Base-by-base conservation (phyloP, 768 basidiomycete genomes). In the Pleurotus eryngii region DNA sequence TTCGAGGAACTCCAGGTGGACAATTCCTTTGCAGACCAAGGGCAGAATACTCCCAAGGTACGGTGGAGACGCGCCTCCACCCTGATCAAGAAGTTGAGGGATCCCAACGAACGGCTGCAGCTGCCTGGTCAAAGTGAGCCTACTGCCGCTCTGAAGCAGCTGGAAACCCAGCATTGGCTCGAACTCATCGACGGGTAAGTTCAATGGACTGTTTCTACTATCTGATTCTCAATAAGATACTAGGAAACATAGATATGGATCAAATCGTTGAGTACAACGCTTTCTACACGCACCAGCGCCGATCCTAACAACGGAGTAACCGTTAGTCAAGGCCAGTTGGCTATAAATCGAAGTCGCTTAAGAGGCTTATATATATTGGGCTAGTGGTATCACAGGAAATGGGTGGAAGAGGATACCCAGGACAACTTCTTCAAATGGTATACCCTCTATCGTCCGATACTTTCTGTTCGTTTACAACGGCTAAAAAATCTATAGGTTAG, bases 401-500 rank as follows among this genome's bases (percentile, higher is more conserved):
- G 87, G 87, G 72, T 79, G 57, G 73, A 79, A 49, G 77, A 76
- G 6, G 80, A 86, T 58, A 86, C 86, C 0, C 64, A 61, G 26
- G 85, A 88, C 56, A 88, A 87, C 64, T 87, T 89, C 64, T 89
- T 88, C 70, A 70, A 70, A 59, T 86, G 84, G 84, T 82, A 47
- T 46, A 27, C 35, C 4, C 9, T 51, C 35, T 5, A 51, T 20
- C 9, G 24, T 30, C 48, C 59, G 20, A 18, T 24, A n/a, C 26
- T 14, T 45, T 15, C 3, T 37, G 15, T n/a, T 6, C 54, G 11
- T 35, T 35, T 8, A 9, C 30, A 9, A 35, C 30, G 30, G 30
- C 30, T 35, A 35, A 35, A 35, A 9, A 43, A 3, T 24, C 9
- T 18, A 8, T 43, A 87, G 84, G 87, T 76, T 89, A 0, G 86